Evolutionary conservation across 495 filamentous ascomycete genomes (phyloP).

Genomic region (Bacidia gigantensis): DNA sequence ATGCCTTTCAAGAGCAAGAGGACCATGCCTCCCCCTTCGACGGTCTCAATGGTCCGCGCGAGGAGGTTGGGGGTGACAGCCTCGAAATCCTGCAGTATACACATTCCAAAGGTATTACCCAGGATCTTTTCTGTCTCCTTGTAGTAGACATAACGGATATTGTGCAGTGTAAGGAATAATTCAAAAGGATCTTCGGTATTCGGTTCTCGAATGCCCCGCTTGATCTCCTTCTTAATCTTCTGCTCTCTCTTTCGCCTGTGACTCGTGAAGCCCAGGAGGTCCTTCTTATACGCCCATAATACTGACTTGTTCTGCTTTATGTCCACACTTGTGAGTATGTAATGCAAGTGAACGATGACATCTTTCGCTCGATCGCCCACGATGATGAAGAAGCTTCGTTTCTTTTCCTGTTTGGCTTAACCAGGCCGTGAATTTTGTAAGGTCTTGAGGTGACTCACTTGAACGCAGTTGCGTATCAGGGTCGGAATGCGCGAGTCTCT

Average conservation of each 20-base stretch:
- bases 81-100: conserved; percentile 96
- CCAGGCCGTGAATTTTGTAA: not conserved
- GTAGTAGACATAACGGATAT: conserved; percentile 98
- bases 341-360: conserved; percentile 89
- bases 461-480: conserved; percentile 87
- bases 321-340: conserved; percentile 79
- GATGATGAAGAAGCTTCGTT: conserved; percentile 92
- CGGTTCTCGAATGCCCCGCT: conserved; percentile 84
- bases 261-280: conserved; percentile 85
- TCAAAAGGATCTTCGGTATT: conserved; percentile 96
- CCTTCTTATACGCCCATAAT: conserved; percentile 99
- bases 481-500: conserved; percentile 92
- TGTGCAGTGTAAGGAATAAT: conserved; percentile 88
- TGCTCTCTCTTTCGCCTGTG: conserved; percentile 95
- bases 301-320: conserved; percentile 94
- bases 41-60: conserved; percentile 90
- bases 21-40: conserved; percentile 90
- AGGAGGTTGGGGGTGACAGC: conserved; percentile 93
- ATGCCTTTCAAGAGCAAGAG: conserved; percentile 87
- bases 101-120: conserved; percentile 98
- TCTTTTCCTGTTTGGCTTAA: conserved; percentile 52
- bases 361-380: conserved; percentile 95
- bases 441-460: conserved; percentile 26
- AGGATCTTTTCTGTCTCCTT: conserved; percentile 99
- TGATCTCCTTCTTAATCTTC: conserved; percentile 97